Conservation (phyloP, 2,329 filamentous ascomycete genomes). For the Teratosphaeria destructans region DNA sequence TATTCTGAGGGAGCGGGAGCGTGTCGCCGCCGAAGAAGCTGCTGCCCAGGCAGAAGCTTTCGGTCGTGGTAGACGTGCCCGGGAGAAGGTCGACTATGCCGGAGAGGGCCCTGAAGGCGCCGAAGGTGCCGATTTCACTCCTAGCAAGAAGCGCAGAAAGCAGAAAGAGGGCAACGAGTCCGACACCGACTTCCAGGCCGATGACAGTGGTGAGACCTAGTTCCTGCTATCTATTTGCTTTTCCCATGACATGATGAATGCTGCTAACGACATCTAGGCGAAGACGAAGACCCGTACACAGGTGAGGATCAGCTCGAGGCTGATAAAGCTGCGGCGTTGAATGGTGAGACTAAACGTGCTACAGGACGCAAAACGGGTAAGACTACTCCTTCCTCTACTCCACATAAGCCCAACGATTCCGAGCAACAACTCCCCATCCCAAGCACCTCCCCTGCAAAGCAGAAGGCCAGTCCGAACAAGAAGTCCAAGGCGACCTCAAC, state of each 20-base stretch:
- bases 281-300: constrained; percentile 20
- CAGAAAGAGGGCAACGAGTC: constrained; percentile 28
- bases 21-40: constrained; percentile 62
- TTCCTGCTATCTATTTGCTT: neutral
- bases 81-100: constrained; percentile 46
- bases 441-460: constrained; percentile 4
- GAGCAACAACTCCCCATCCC: neutral
- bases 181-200: constrained; percentile 42
- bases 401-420: neutral
- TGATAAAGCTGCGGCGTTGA: neutral
- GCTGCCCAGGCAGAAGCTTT: constrained; percentile 61
- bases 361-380: constrained; percentile 21
- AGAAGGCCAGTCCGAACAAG: constrained; percentile 1
- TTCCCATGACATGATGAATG: constrained; percentile 17
- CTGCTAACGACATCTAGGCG: constrained; percentile 16
- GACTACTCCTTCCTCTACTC: constrained; percentile 3
- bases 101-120: constrained; percentile 18
- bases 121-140: constrained; percentile 12
- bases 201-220: constrained; percentile 24
- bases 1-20: constrained; percentile 75
- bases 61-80: constrained; percentile 71
- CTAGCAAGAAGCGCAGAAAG: constrained; percentile 25
- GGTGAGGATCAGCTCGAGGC: constrained; percentile 20
- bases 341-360: constrained; percentile 18
- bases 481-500: constrained; percentile 7